Evolutionary conservation across 257 asterid genomes (phyloP).

Genomic region (Vinca minor): DNA sequence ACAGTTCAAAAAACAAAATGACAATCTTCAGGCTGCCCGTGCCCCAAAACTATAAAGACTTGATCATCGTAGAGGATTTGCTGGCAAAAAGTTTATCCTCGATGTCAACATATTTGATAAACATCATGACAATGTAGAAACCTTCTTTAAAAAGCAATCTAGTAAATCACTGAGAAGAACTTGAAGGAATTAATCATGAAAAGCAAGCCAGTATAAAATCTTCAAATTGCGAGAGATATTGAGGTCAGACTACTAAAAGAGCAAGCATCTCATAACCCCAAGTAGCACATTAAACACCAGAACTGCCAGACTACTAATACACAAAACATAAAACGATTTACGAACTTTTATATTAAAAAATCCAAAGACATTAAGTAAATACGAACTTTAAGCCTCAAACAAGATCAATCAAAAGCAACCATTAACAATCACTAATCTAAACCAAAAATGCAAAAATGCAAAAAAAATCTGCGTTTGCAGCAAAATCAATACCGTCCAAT

Average conservation of each 20-base stretch:
- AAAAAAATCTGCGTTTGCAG: no score
- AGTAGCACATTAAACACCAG: not conserved
- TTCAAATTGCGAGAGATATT: not conserved
- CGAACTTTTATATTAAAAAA: not conserved
- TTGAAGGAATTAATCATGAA: not conserved
- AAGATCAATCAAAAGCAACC: not conserved
- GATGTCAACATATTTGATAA: no score
- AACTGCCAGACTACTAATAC: not conserved
- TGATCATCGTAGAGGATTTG: not conserved
- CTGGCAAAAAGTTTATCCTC: no score
- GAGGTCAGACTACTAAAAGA: not conserved
- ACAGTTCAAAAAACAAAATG: not conserved
- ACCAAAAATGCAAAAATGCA: not conserved
- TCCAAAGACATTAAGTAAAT: constrained; percentile 2
- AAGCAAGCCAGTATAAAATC: no score
- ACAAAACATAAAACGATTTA: not conserved
- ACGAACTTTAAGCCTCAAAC: not conserved
- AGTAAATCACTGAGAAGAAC: not conserved
- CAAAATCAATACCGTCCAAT: constrained; percentile 78
- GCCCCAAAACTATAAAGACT: not conserved
- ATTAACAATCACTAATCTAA: constrained; percentile 3
- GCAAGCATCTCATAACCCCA: not conserved
- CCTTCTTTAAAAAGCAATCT: no score
- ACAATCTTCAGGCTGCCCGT: not conserved
- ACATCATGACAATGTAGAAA: not conserved